phyloP scores from a whole-genome alignment of 306 rosid species.

The Ochetophila trinervis region DNA sequence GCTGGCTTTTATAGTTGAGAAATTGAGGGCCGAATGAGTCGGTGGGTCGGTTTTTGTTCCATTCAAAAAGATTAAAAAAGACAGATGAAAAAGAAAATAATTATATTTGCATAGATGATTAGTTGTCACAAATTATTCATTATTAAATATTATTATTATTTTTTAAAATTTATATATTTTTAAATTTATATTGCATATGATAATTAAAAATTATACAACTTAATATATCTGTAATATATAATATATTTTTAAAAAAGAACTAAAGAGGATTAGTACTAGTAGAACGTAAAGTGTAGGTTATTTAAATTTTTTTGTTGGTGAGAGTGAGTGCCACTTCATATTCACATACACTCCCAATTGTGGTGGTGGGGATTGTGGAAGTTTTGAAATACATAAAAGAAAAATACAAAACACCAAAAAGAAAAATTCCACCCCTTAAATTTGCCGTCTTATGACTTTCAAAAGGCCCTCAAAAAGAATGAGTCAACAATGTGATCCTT shows the following conservation, averaged over 20 bases:
- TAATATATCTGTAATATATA: too few relatives aligned
- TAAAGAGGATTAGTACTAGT: slow-evolving; percentile 2
- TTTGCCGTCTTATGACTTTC: slow-evolving; percentile 36
- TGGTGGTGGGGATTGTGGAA: slow-evolving; percentile 33
- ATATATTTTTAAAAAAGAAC: too few relatives aligned
- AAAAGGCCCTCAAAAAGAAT: slow-evolving; percentile 26
- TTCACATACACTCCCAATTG: slow-evolving; percentile 25
- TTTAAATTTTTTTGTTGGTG: not conserved
- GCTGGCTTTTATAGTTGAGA: slow-evolving; percentile 34
- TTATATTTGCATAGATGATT: too few relatives aligned
- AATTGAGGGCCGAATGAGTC: slow-evolving; percentile 37
- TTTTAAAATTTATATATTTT: too few relatives aligned
- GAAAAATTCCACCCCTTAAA: slow-evolving; percentile 16
- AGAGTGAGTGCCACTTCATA: slow-evolving; percentile 49
- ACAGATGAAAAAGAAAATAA: not conserved
- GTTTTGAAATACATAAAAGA: slow-evolving; percentile 1
- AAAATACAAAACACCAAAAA: not conserved
- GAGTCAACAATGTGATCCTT: slow-evolving; percentile 50
- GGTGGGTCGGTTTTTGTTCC: slow-evolving; percentile 61
- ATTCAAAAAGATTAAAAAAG: slow-evolving; percentile 21
- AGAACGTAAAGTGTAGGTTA: slow-evolving; percentile 12
- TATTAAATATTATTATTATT: too few relatives aligned
- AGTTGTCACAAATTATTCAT: too few relatives aligned
- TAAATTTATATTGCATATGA: too few relatives aligned
- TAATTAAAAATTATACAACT: too few relatives aligned